Conservation (phyloP, 2,329 filamentous ascomycete species). For the Penicillium sp. region DNA sequence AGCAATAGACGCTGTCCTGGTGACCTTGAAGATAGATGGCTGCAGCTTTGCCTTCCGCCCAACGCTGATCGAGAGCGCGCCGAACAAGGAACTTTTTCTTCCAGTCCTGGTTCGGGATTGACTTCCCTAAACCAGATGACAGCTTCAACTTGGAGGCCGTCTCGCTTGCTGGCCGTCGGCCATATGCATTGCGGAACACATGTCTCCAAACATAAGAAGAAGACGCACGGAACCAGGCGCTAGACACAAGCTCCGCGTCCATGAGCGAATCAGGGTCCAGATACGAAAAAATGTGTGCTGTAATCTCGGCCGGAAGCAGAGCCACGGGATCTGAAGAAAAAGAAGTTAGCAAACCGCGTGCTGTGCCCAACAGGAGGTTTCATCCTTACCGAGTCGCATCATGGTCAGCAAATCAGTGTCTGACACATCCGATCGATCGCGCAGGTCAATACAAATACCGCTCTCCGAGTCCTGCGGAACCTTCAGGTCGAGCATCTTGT, state of each 20-base stretch:
- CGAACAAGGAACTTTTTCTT: slow-evolving; percentile 78
- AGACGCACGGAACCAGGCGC: slow-evolving; percentile 54
- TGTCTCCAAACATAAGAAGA: slow-evolving; percentile 61
- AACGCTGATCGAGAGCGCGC: slow-evolving; percentile 71
- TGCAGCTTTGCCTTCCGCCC: slow-evolving; percentile 73
- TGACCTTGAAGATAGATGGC: slow-evolving; percentile 91
- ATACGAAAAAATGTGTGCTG: slow-evolving; percentile 57
- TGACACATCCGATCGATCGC: slow-evolving; percentile 35
- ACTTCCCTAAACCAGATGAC: slow-evolving; percentile 53
- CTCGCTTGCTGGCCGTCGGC: slow-evolving; percentile 37
- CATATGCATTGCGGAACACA: slow-evolving; percentile 58
- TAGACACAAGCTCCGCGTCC: slow-evolving; percentile 55
- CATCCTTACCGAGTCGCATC: slow-evolving; percentile 34
- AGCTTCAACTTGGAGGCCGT: slow-evolving; percentile 47
- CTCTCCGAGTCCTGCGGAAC: slow-evolving; percentile 46
- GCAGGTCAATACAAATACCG: slow-evolving; percentile 47
- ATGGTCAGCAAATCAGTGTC: slow-evolving; percentile 33
- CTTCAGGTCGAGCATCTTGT: slow-evolving; percentile 30
- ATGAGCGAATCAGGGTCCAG: slow-evolving; percentile 58
- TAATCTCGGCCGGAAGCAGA: slow-evolving; percentile 57
- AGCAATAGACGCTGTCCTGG: slow-evolving; percentile 92
- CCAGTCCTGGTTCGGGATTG: slow-evolving; percentile 69
- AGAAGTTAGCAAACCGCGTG: slow-evolving; percentile 8
- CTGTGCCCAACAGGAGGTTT: background rate
- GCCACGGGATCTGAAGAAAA: slow-evolving; percentile 49